A percentile compares a stretch with the other conserved stretches of the same genome.
phyloP scores from a whole-genome alignment of 495 filamentous ascomycete species.

The Neurospora intermedia region DNA sequence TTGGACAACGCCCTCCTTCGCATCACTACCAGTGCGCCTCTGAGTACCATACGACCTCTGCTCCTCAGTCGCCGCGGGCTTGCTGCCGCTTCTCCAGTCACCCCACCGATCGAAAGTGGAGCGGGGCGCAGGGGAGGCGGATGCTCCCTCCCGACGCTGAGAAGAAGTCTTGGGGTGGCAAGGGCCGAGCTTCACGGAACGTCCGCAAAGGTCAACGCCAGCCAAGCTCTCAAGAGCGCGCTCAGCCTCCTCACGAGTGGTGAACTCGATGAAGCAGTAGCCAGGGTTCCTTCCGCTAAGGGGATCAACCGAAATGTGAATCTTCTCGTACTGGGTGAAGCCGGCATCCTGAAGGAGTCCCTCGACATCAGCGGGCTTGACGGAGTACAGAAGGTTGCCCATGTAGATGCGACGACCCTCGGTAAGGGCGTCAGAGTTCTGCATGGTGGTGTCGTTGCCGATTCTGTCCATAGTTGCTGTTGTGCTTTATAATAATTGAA shows the following conservation, averaged over 20 bases:
- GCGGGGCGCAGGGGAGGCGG: slow-evolving; percentile 4
- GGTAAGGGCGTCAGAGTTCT: slow-evolving; percentile 27
- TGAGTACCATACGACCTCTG: slow-evolving; percentile 14
- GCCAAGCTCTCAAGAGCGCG: slow-evolving; percentile 44
- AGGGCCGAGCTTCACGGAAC: slow-evolving; percentile 51
- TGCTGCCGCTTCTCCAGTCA: slow-evolving; percentile 23
- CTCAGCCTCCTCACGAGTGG: slow-evolving; percentile 44
- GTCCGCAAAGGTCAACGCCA: slow-evolving; percentile 41
- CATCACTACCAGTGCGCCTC: slow-evolving; percentile 7
- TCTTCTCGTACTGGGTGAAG: slow-evolving; percentile 39
- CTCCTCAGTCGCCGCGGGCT: slow-evolving; percentile 5
- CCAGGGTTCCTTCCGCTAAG: slow-evolving; percentile 58
- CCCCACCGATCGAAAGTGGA: slow-evolving; percentile 28
- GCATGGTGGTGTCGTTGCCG: background rate
- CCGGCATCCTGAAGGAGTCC: slow-evolving; percentile 39
- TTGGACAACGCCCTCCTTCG: background rate
- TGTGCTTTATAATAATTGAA: background rate
- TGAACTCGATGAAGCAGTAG: slow-evolving; percentile 61
- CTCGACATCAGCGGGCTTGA: slow-evolving; percentile 51
- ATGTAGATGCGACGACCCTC: slow-evolving; percentile 51
- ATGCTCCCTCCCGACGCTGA: background rate
- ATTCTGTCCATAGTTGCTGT: background rate
- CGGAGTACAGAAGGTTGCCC: slow-evolving; percentile 57
- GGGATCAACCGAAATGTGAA: slow-evolving; percentile 58
- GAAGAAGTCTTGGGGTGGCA: slow-evolving; percentile 35